Conservation (phyloP, 108 stramenopile genomes). For the Cafeteria roenbergensis region DNA sequence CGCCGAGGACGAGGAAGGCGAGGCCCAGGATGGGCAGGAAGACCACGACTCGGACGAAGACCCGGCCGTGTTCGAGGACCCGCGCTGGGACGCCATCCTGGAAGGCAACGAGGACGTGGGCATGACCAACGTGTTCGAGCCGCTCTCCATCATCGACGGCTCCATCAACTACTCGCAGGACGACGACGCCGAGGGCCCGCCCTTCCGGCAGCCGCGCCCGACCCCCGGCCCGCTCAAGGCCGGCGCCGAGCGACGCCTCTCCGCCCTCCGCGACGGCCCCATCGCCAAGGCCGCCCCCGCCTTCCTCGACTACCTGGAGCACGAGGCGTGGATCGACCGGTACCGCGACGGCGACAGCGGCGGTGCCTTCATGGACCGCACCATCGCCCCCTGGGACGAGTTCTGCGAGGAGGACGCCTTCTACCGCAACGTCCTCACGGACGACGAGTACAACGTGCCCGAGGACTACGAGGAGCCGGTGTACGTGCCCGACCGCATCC, state of each 20-base stretch:
- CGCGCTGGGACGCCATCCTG: too few relatives aligned
- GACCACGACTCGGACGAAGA: too few relatives aligned
- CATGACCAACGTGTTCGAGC: too few relatives aligned
- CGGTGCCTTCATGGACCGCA: background rate
- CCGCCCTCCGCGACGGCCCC: background rate
- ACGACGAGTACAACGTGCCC: background rate
- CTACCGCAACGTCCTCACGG: background rate
- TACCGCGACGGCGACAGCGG: conserved; percentile 2
- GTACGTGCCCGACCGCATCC: background rate
- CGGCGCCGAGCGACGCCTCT: background rate
- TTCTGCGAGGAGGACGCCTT: background rate
- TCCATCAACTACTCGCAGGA: conserved; percentile 1
- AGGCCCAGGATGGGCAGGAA: too few relatives aligned
- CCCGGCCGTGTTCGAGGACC: too few relatives aligned
- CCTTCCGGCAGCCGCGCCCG: conserved; percentile 3
- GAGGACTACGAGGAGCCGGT: background rate
- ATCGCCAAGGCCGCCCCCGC: background rate
- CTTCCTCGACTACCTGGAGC: background rate
- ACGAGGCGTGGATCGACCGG: background rate
- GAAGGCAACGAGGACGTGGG: too few relatives aligned
- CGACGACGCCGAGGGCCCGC: background rate
- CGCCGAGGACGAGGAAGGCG: too few relatives aligned
- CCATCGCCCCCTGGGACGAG: background rate
- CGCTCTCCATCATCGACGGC: too few relatives aligned
- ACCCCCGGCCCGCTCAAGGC: background rate